Percentiles rank a stretch among this genome's conserved stretches.
phyloP scores from a whole-genome alignment of 306 rosid species.

The Vigna nakashimae region DNA sequence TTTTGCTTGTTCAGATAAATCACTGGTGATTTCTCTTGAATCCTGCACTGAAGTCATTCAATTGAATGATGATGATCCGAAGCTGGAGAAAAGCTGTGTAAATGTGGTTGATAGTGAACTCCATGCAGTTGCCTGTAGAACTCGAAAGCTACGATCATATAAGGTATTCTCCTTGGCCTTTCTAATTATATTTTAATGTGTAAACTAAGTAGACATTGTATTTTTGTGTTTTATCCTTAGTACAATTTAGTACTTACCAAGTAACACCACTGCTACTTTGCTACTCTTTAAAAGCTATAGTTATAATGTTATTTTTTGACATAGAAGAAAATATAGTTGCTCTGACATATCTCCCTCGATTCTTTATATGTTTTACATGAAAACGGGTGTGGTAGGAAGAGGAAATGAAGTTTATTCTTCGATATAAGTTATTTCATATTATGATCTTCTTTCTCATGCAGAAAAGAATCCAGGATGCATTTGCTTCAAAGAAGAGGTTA shows the following conservation, averaged over 20 bases:
- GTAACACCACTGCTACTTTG: not conserved
- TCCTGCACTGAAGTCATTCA: slow-evolving; percentile 63
- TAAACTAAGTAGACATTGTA: slow-evolving; percentile 18
- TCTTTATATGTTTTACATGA: not conserved
- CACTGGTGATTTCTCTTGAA: slow-evolving; percentile 38
- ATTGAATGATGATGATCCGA: slow-evolving; percentile 60
- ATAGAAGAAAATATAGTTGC: slow-evolving; percentile 23
- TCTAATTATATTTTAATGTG: slow-evolving; percentile 13
- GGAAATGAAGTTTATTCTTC: slow-evolving; percentile 31
- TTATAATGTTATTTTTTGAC: not conserved
- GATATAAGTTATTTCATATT: slow-evolving; percentile 5
- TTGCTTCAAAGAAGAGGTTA: slow-evolving; percentile 75
- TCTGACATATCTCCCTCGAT: slow-evolving; percentile 25
- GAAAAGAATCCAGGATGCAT: slow-evolving; percentile 78
- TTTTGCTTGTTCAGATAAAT: slow-evolving; percentile 53
- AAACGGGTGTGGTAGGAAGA: not conserved
- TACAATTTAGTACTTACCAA: slow-evolving; percentile 8
- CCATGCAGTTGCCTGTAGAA: slow-evolving; percentile 61
- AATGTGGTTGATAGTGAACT: slow-evolving; percentile 61
- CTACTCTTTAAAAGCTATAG: not conserved
- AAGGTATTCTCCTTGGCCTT: slow-evolving; percentile 58
- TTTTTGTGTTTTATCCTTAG: slow-evolving; percentile 24
- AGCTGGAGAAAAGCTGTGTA: slow-evolving; percentile 58
- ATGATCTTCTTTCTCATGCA: slow-evolving; percentile 37
- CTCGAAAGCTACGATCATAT: slow-evolving; percentile 76